phyloP scores from a whole-genome alignment of 768 basidiomycete species.

The Neoboletus brunneissimus region DNA sequence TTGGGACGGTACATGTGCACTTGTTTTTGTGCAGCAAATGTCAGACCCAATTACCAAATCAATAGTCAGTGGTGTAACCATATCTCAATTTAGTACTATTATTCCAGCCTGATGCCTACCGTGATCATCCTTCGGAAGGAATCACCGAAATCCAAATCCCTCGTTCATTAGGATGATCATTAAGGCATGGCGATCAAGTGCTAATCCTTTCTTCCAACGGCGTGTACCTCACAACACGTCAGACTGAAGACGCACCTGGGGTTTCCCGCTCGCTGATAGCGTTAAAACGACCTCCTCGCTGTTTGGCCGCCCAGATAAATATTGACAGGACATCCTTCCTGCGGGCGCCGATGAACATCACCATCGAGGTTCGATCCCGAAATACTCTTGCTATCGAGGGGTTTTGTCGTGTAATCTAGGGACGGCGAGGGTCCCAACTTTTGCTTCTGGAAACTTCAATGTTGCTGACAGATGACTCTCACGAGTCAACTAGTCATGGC shows the following conservation, averaged over 20 bases:
- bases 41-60: no score
- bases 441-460: not conserved
- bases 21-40: no score
- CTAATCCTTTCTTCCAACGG: not conserved
- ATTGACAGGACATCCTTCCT: no score
- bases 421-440: not conserved
- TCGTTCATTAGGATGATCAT: not conserved
- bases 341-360: not conserved
- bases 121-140: not conserved
- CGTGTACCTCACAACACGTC: not conserved
- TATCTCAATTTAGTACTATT: no score
- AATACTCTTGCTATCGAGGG: not conserved
- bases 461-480: not conserved
- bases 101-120: no score
- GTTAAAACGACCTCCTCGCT: not conserved
- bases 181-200: not conserved
- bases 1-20: no score
- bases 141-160: not conserved
- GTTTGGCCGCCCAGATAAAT: not conserved
- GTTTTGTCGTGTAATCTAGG: not conserved
- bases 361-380: not conserved
- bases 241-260: no score
- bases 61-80: no score
- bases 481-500: not conserved
- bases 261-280: not conserved